Percentiles rank a stretch among this genome's conserved stretches.
Conservation (phyloP, 768 basidiomycete species). For the Leccinum subgranulosum region DNA sequence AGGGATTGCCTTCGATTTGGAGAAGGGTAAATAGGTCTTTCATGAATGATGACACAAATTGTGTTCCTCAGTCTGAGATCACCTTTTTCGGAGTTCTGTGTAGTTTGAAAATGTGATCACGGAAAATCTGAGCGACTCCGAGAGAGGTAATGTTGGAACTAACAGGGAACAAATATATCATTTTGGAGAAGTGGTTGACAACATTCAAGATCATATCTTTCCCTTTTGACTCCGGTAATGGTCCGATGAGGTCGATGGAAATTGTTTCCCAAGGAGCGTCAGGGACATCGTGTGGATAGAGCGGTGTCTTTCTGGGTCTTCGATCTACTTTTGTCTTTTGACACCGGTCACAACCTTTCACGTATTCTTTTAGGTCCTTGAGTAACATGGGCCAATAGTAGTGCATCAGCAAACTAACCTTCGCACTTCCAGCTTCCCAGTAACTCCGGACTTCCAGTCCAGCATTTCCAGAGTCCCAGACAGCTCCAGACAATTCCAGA, state of each 20-base stretch:
- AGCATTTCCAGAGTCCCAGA: too few species aligned
- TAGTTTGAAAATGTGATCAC: too few species aligned
- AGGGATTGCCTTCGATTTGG: not conserved
- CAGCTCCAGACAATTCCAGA: too few species aligned
- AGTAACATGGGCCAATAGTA: not conserved
- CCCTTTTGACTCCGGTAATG: too few species aligned
- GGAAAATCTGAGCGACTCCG: too few species aligned
- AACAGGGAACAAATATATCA: not conserved
- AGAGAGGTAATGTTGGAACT: too few species aligned
- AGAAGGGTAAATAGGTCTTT: not conserved
- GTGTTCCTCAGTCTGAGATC: too few species aligned
- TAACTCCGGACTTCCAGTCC: too few species aligned
- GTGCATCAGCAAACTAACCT: too few species aligned
- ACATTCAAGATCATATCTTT: not conserved
- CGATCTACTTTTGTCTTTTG: not conserved
- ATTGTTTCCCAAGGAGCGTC: not conserved
- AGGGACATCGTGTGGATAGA: not conserved
- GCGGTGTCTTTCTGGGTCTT: not conserved
- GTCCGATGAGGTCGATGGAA: not conserved
- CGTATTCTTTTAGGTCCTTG: not conserved
- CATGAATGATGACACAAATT: too few species aligned
- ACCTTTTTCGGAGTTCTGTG: too few species aligned
- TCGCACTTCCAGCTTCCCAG: too few species aligned
- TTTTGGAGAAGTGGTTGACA: not conserved
- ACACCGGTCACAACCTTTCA: not conserved